phyloP scores from a whole-genome alignment of 345 rosid genomes.

The Aegle marmelos region DNA sequence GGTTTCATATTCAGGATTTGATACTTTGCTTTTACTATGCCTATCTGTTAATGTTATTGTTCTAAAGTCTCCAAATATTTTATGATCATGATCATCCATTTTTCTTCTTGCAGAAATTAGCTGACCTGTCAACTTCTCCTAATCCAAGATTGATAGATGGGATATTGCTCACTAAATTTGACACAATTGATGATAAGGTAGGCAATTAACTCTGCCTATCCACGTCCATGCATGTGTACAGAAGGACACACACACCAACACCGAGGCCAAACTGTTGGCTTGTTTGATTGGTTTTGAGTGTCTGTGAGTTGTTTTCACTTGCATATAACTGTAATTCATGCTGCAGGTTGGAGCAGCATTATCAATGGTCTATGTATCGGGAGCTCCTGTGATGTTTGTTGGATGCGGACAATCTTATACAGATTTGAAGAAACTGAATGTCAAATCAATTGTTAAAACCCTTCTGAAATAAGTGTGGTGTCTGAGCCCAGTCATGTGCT shows the following conservation, averaged over 20 bases:
- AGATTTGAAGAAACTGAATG: slow-evolving; percentile 89
- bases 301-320: background rate
- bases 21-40: background rate
- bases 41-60: background rate
- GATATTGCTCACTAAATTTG: slow-evolving; percentile 90
- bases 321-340: background rate
- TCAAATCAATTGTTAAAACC: slow-evolving; percentile 83
- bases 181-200: slow-evolving; percentile 97
- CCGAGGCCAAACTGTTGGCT: background rate
- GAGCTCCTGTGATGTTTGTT: slow-evolving; percentile 98
- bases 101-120: slow-evolving; percentile 59
- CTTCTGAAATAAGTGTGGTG: slow-evolving; percentile 68
- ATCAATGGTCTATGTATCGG: slow-evolving; percentile 94
- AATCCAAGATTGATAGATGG: slow-evolving; percentile 85
- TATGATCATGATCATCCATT: background rate
- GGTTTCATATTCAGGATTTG: slow-evolving; percentile 2
- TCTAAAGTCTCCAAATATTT: background rate
- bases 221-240: background rate
- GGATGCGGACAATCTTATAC: slow-evolving; percentile 98
- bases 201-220: background rate
- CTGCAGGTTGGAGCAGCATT: slow-evolving; percentile 94
- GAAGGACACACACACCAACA: too few species aligned
- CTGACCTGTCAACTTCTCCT: slow-evolving; percentile 77
- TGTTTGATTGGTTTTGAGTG: background rate
- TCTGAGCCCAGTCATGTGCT: background rate